Evolutionary conservation across 2,329 filamentous ascomycete genomes (phyloP).

Genomic region (Gaeumannomyces sp.): DNA sequence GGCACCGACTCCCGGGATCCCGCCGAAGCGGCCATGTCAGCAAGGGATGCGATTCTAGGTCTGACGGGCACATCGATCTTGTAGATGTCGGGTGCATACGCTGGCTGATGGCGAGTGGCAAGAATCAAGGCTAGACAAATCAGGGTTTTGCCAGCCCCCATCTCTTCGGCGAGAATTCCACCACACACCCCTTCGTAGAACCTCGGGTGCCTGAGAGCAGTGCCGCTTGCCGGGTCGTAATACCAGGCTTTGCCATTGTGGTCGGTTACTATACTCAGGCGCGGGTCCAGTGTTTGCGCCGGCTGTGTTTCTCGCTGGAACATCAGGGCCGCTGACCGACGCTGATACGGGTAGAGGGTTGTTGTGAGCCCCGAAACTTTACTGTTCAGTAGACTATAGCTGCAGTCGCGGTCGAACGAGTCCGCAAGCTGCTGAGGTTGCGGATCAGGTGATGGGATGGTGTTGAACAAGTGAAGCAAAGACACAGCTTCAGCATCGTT

Average conservation of each 20-base stretch:
- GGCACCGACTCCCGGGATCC: slow-evolving; percentile 62
- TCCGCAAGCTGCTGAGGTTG: slow-evolving; percentile 26
- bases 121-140: slow-evolving; percentile 56
- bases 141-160: slow-evolving; percentile 81
- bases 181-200: slow-evolving; percentile 70
- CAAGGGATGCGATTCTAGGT: slow-evolving; percentile 52
- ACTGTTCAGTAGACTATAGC: slow-evolving; percentile 48
- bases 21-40: slow-evolving; percentile 61
- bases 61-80: slow-evolving; percentile 29
- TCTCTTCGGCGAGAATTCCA: slow-evolving; percentile 74
- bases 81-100: slow-evolving; percentile 58
- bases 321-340: slow-evolving; percentile 75
- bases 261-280: slow-evolving; percentile 54
- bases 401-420: slow-evolving; percentile 36
- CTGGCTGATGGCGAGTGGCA: slow-evolving; percentile 62
- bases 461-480: slow-evolving; percentile 68
- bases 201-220: slow-evolving; percentile 57
- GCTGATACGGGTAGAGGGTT: slow-evolving; percentile 70
- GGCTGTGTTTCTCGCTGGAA: slow-evolving; percentile 70
- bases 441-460: slow-evolving; percentile 61
- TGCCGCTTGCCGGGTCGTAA: slow-evolving; percentile 58
- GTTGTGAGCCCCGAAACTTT: slow-evolving; percentile 54
- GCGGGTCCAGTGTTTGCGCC: slow-evolving; percentile 62
- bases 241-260: slow-evolving; percentile 62
- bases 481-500: slow-evolving; percentile 36